phyloP scores from a whole-genome alignment of 257 asterid species.

The Buddleja alternifolia region DNA sequence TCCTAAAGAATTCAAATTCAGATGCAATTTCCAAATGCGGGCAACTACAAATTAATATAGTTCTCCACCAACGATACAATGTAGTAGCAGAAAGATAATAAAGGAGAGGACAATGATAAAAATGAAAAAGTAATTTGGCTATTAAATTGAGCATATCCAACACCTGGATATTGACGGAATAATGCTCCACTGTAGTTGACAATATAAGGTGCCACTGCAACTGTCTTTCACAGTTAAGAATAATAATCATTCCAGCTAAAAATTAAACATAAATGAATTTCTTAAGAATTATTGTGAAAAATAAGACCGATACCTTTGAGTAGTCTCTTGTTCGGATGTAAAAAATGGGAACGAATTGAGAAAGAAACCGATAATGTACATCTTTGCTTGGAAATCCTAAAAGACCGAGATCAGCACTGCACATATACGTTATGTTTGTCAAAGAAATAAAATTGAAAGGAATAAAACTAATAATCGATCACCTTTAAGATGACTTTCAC shows the following conservation, averaged over 20 bases:
- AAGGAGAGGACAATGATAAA: neutral
- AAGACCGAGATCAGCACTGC: conserved; percentile 97
- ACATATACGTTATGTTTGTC: conserved; percentile 20
- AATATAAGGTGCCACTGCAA: conserved; percentile 93
- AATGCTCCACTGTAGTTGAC: conserved; percentile 92
- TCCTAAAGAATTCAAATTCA: no score
- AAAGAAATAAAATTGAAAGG: conserved; percentile 19
- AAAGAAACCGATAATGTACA: conserved; percentile 82
- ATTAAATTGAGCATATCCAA: no score
- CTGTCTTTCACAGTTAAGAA: conserved; percentile 69
- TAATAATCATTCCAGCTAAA: conserved; percentile 38
- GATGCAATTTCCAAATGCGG: no score
- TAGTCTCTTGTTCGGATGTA: conserved; percentile 92
- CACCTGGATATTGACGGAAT: conserved; percentile 93
- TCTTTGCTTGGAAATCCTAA: conserved; percentile 88
- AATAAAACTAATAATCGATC: conserved; percentile 1
- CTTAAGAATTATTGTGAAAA: conserved; percentile 15
- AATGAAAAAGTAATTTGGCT: no score
- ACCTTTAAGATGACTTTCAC: conserved; percentile 23
- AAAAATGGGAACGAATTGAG: conserved; percentile 78
- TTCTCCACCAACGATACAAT: neutral
- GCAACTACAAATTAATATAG: no score
- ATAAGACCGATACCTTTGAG: conserved; percentile 69
- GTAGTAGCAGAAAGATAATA: neutral
- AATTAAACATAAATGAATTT: neutral